phyloP scores from a whole-genome alignment of 176 grass and related monocot genomes.

The Oryza meridionalis region DNA sequence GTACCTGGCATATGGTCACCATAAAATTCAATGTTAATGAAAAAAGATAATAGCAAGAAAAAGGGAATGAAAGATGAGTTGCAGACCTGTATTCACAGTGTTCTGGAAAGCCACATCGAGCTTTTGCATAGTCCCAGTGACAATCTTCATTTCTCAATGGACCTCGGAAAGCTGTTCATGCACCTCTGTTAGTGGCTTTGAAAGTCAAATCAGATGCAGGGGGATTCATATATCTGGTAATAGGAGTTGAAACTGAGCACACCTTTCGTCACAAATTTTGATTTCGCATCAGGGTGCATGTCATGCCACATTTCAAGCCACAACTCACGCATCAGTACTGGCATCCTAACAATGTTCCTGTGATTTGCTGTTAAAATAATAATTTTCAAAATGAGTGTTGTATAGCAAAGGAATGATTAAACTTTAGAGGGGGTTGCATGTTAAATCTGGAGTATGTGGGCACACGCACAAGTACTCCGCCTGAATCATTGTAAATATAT shows the following conservation, averaged over 20 bases:
- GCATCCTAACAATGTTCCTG: slow-evolving; percentile 89
- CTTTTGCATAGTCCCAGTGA: slow-evolving; percentile 94
- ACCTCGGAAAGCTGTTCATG: slow-evolving; percentile 66
- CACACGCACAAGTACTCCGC: slow-evolving; percentile 5
- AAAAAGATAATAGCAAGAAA: background rate
- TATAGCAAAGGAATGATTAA: background rate
- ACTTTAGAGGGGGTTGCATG: background rate
- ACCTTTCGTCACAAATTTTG: slow-evolving; percentile 98
- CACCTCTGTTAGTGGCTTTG: slow-evolving; percentile 15
- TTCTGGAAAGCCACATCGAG: slow-evolving; percentile 89
- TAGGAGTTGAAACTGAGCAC: slow-evolving; percentile 29
- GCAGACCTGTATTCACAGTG: slow-evolving; percentile 95
- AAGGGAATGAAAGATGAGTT: background rate
- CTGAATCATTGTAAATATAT: slow-evolving; percentile 24
- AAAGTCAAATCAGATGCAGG: slow-evolving; percentile 4
- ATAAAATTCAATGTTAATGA: background rate
- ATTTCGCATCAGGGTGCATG: slow-evolving; percentile 77
- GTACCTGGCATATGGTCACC: slow-evolving; percentile 59
- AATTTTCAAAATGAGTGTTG: background rate
- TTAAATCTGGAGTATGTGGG: slow-evolving; percentile 4
- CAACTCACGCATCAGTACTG: slow-evolving; percentile 90
- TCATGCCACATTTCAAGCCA: slow-evolving; percentile 99
- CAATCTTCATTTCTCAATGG: slow-evolving; percentile 89
- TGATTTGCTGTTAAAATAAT: slow-evolving; percentile 67
- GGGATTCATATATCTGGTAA: background rate